These are phyloP conservation scores for Zygnema circumcarinatum DNA, from an alignment of 139 green algal genomes.

Conservation along the genomic window DNA sequence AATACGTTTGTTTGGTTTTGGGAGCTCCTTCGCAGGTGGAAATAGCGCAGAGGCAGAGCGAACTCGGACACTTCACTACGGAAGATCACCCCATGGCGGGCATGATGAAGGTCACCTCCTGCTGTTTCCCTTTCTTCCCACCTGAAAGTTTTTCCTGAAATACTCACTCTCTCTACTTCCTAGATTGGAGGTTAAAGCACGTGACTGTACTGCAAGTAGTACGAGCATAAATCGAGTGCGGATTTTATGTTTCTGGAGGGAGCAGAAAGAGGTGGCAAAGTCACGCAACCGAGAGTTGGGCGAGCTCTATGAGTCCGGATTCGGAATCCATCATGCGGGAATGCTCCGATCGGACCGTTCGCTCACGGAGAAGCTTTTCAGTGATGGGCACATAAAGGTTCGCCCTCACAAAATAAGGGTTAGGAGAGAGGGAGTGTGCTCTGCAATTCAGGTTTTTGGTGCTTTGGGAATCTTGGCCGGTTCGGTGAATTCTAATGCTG, in stretches of 20 bases:
- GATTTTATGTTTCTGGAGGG: too few relatives aligned
- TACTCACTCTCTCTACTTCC: too few relatives aligned
- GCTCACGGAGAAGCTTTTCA: constrained; percentile 91
- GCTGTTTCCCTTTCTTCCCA: constrained; percentile 27
- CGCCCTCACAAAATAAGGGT: too few relatives aligned
- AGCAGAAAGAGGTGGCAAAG: constrained; percentile 81
- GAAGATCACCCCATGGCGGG: constrained; percentile 71
- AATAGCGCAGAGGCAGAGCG: constrained; percentile 26
- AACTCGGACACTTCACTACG: constrained; percentile 31
- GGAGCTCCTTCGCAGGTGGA: constrained; percentile 19
- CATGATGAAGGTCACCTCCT: constrained; percentile 66
- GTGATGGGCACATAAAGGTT: constrained; percentile 81
- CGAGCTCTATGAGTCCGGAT: constrained; percentile 79
- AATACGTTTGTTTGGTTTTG: constrained; percentile 1
- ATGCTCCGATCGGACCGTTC: constrained; percentile 94
- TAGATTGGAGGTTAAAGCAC: too few relatives aligned
- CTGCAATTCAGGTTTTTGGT: too few relatives aligned
- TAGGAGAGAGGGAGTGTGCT: too few relatives aligned
- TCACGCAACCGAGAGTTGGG: constrained; percentile 86
- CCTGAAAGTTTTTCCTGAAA: constrained; percentile 7
- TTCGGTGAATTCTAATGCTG: background rate
- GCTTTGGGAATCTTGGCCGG: background rate
- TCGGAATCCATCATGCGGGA: constrained; percentile 96
- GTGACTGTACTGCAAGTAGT: too few relatives aligned
- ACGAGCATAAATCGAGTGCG: too few relatives aligned